Evolutionary conservation across 306 rosid species (phyloP), one percentile per base, ranked within the genome.

Genomic region (Bauhinia variegata): DNA sequence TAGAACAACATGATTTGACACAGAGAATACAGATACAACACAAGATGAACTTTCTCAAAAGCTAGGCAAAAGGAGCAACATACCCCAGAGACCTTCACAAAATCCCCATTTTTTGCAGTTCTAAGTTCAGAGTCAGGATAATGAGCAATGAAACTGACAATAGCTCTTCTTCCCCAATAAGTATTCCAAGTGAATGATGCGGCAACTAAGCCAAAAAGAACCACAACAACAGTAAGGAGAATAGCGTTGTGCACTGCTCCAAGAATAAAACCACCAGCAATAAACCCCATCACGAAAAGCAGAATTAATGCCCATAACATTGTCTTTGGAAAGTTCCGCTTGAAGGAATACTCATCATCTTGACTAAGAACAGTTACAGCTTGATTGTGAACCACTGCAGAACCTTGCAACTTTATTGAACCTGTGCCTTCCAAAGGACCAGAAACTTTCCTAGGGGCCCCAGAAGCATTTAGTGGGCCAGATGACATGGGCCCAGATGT

Each of bases 61-160:
- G 47, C 58, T 38, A 59, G 57, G 71, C 43, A 66, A 75, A 63
- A 7, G 75, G 44, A 76, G 52, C 38, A 57, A 76, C 97, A 54
- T 93, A 93, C 99, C 92, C 99, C 99, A 4, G 99, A 90, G 75
- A 93, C 92, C 80, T 93, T 93, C 84, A 93, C 97, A 34, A 86
- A 86, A 61, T 93, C 97, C 65, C 99, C 99, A 83, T 86, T 90
- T 70, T 85, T 88, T 7, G 99, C 99, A 67, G 95, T 93, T 83
- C 99, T 88, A 57, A 93, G 99, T 83, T 93, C 99, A 8, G 97
- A 86, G 61, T 93, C 99, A 4, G 97, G 97, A 85, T 90, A 88
- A 42, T 76, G 78, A 57, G 84, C 73, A 72, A 93, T 75, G 56
- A 83, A 93, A 50, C 87, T 83, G 71, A 86, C 76, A 17, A 88